phyloP scores from a whole-genome alignment of 441 rosid species.

The Isatis lusitanica region DNA sequence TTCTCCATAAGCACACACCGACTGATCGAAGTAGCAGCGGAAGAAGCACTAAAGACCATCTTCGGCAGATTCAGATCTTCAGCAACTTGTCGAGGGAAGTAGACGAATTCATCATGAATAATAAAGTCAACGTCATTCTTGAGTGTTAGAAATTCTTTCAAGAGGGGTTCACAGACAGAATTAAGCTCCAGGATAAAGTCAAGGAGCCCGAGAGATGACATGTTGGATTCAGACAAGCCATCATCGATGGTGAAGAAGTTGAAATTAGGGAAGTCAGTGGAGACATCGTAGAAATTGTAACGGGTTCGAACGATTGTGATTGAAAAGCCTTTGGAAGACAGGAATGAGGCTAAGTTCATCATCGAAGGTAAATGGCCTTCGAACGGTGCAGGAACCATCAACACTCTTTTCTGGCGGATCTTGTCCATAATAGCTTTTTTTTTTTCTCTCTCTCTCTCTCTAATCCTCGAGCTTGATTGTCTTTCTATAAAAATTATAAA shows the following conservation, averaged over 20 bases:
- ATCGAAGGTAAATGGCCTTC: constrained; percentile 50
- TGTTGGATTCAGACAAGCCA: constrained; percentile 25
- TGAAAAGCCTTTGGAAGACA: constrained; percentile 42
- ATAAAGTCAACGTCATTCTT: constrained; percentile 36
- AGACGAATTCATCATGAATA: constrained; percentile 53
- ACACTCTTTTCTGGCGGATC: constrained; percentile 15
- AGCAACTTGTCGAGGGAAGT: constrained; percentile 44
- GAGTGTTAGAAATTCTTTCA: constrained; percentile 24
- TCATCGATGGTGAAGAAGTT: constrained; percentile 30
- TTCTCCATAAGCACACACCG: constrained; percentile 24
- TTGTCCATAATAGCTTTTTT: not conserved
- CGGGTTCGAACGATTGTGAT: constrained; percentile 12
- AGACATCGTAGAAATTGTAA: constrained; percentile 20
- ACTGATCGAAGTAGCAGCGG: constrained; percentile 34
- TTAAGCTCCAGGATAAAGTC: constrained; percentile 31
- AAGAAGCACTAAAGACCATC: constrained; percentile 42
- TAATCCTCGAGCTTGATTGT: not conserved
- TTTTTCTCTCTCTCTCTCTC: not conserved
- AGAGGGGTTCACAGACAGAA: constrained; percentile 27
- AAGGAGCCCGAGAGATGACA: constrained; percentile 15
- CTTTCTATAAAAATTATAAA: not conserved
- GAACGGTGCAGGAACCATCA: constrained; percentile 39
- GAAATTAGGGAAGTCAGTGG: constrained; percentile 32
- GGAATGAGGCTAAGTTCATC: constrained; percentile 45
- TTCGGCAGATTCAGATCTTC: constrained; percentile 39